These are phyloP conservation scores for Fusarium sp. DNA, from an alignment of 2,329 filamentous ascomycete genomes.

Conservation along the genomic window DNA sequence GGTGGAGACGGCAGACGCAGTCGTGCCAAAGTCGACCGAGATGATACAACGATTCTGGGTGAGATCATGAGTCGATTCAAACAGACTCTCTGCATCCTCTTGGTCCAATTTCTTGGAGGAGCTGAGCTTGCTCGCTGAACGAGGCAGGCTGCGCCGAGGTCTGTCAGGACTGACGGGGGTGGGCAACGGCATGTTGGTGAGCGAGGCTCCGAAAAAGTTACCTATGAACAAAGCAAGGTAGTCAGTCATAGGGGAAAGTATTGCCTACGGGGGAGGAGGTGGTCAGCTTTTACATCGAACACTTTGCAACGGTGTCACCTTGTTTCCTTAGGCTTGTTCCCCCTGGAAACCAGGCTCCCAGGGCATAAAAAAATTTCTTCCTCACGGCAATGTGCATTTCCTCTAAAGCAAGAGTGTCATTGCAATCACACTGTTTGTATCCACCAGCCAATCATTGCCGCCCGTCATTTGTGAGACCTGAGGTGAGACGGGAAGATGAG, in stretches of 20 bases:
- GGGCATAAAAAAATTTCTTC: background rate
- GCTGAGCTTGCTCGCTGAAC: background rate
- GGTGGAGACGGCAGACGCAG: background rate
- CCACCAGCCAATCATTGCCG: background rate
- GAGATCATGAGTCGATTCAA: background rate
- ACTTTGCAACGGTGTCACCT: background rate
- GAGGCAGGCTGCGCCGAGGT: background rate
- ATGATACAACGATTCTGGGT: background rate
- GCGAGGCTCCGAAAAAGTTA: background rate
- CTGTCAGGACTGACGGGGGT: background rate
- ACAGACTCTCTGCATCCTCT: background rate
- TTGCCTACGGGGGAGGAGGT: too few relatives aligned
- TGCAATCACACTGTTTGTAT: background rate
- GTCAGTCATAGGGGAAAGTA: background rate
- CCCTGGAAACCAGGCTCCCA: background rate
- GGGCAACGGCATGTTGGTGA: background rate
- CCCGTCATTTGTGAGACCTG: background rate
- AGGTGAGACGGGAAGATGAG: background rate
- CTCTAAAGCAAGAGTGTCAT: background rate
- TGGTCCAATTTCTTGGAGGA: background rate
- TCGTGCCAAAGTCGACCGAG: conserved; percentile 10
- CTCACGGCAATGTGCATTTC: background rate
- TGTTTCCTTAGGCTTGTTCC: background rate
- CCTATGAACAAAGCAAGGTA: background rate
- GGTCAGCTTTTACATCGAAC: background rate